Evolutionary conservation across 1,139 yeast species (phyloP).

Genomic region (Lipomyces yarrowii): DNA sequence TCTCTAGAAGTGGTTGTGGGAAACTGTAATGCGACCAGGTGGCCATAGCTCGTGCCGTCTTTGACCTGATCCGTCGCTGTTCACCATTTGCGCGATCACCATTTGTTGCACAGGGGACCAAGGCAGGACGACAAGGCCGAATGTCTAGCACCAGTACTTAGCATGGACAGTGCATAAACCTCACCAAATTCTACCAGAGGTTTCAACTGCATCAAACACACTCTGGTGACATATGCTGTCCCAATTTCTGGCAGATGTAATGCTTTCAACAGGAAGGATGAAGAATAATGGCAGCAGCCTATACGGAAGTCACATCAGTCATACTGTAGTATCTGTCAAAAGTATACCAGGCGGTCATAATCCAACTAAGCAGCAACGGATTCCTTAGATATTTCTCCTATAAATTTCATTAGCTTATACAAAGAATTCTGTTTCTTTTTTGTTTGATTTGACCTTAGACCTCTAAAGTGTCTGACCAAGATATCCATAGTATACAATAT

Average conservation of each 20-base stretch:
- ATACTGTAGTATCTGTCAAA: background rate
- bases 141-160: too few relatives aligned
- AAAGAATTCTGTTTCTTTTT: background rate
- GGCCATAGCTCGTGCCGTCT: too few relatives aligned
- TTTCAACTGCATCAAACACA: too few relatives aligned
- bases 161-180: too few relatives aligned
- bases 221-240: slow-evolving; percentile 1
- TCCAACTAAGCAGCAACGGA: background rate
- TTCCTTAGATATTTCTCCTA: background rate
- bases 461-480: background rate
- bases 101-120: too few relatives aligned
- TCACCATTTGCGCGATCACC: too few relatives aligned
- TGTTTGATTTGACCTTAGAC: background rate
- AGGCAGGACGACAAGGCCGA: too few relatives aligned
- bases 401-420: background rate
- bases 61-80: too few relatives aligned
- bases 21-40: too few relatives aligned
- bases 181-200: too few relatives aligned
- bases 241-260: background rate
- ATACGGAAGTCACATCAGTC: background rate
- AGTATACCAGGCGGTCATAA: background rate
- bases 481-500: too few relatives aligned
- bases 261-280: background rate
- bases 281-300: background rate
- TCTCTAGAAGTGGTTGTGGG: too few relatives aligned